Evolutionary conservation across 2,329 filamentous ascomycete genomes (phyloP), one percentile per base, ranked within the genome.

Genomic region (Fusarium avenaceum): DNA sequence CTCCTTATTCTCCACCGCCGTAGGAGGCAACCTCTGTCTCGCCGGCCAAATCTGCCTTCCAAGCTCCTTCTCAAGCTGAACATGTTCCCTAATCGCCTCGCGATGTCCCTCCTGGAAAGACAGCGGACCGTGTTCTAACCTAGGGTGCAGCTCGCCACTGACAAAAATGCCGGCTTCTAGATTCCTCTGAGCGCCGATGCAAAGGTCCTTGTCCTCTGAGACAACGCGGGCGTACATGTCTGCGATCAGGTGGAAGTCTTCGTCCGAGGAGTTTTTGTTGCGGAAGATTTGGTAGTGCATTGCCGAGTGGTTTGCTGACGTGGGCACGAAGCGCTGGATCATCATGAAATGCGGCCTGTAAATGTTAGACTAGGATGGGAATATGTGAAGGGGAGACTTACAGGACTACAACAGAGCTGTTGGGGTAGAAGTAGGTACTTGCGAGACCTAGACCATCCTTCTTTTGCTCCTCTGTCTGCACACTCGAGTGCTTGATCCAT

Each of bases 361-460:
- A 0, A 3, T 1, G 24, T 64, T 20, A 40, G 42, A 11, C 9
- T 4, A 1, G 4, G 2, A 7, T 8, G n/a, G 3, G 2, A 7
- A 11, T 10, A 15, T 2, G 4, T 19, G 2, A 32, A 11, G 1
- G 13, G 6, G 14, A 26, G 2, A 63, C 66, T 69, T 33, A 69
- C 66, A 66, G 44, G 2, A 69, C 66, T 1, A 69, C 66, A 0
- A 69, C 63, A 2, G 66, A 66, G 6, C 57, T 53, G n/a, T 63
- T 69, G 7, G 66, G 66, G 19, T 67, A 69, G 24, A 67, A 67
- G 22, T 69, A 69, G 2, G 66, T 69, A 8, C 66, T 69, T 13
- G 61, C 65, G 4, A 66, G 52, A 11, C 49, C 52, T 7, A 69
- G 45, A 11, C 66, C 66, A 4, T 57, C 50, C 50, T 59, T 65